Base-by-base conservation (phyloP, 768 basidiomycete species). In the Termitomyces heimii region DNA sequence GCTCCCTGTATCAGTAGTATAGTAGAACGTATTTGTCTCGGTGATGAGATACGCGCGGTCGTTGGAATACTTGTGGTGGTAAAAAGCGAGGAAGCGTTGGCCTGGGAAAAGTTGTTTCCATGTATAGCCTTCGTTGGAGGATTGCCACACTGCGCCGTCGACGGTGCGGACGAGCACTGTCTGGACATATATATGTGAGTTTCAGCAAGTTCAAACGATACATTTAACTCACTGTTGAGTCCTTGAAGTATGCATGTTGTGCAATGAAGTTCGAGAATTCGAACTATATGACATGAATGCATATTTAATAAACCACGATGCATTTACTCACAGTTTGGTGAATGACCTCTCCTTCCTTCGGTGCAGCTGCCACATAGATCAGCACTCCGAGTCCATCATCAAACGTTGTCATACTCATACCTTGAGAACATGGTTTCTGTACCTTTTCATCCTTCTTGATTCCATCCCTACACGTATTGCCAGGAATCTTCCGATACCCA, bases 41-140 rank as follows among this genome's bases (percentile, higher is more conserved):
- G 94, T 96, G 74, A 98, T 82, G 61, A 98, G 84, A 73, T 91
- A 98, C 3, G 94, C 96, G 12, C 95, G 89, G 59, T 92, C 92
- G 48, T 78, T 62, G 20, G 82, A 71, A 73, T 88, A 89, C 32
- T 79, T 73, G 75, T 99, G 96, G 75, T 95, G 90, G 64, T 89
- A 89, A 71, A 98, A 89, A 0, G 81, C 85, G 35, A 97, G 73
- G 75, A 98, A 89, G 16, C 77, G 81, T 57, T 86, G 77, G 1
- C 74, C 76, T 0, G 82, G 78, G 66, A 69, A 73, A 14, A 86
- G 77, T 58, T 84, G 85, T 43, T 79, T 78, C 95, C 96, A 99
- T 0, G 85, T 85, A 71, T 92, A 94, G 1, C 96, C 97, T 71
- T 99, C 95, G 67, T 94, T 98, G 64, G 83, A 84, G 1, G 94